Evolutionary conservation across 768 basidiomycete genomes (phyloP).

Genomic region (Suillus cothurnatus): DNA sequence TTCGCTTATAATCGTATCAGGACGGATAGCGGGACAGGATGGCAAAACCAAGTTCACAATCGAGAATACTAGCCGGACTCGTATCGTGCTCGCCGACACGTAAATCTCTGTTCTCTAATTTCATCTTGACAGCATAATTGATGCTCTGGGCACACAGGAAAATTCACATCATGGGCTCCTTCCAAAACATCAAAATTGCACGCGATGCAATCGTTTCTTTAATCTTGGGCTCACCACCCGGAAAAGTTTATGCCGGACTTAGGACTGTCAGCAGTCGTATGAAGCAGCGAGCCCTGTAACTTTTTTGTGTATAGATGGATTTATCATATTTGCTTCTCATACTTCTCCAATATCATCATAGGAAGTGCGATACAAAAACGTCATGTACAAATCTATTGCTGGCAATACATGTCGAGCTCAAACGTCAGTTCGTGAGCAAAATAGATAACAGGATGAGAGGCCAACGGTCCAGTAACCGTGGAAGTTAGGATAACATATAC

Average conservation of each 20-base stretch:
- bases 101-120: constrained; percentile 41
- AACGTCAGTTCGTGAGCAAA: constrained; percentile 5
- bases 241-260: constrained; percentile 89
- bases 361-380: constrained; percentile 8
- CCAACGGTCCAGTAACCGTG: background rate
- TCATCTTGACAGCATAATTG: constrained; percentile 16
- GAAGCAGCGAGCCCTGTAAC: constrained; percentile 86
- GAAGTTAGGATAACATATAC: background rate
- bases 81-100: constrained; percentile 99
- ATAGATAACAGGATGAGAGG: constrained; percentile 8
- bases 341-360: constrained; percentile 1
- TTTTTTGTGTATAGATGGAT: constrained; percentile 13
- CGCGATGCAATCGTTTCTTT: constrained; percentile 95
- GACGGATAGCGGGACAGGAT: constrained; percentile 97
- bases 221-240: constrained; percentile 93
- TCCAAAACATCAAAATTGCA: constrained; percentile 98
- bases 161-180: constrained; percentile 98
- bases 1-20: constrained; percentile 38
- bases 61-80: constrained; percentile 94
- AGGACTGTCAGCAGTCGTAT: constrained; percentile 90
- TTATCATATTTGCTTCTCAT: constrained; percentile 12
- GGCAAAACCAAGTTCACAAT: constrained; percentile 99
- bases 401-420: background rate
- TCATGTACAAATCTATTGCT: constrained; percentile 14
- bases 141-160: constrained; percentile 53